These are phyloP conservation scores for Elaeis guineensis DNA, from an alignment of 176 grass and related monocot species.

Conservation along the genomic window DNA sequence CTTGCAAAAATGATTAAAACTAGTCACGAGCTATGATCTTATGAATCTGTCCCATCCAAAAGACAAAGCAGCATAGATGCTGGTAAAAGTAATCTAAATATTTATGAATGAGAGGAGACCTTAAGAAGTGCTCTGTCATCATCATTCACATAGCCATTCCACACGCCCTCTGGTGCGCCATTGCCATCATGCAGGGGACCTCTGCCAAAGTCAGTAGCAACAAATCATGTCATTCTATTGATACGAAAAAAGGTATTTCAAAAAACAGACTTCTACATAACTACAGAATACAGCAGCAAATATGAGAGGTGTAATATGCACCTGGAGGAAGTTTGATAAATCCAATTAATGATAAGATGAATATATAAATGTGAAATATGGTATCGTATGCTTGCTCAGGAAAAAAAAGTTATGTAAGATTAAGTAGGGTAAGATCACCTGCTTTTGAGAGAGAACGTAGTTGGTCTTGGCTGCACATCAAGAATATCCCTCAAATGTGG, in stretches of 20 bases:
- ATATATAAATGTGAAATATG: no score
- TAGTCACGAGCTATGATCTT: no score
- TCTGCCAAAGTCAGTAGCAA: constrained; percentile 27
- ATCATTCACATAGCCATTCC: constrained; percentile 96
- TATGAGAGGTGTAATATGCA: neutral
- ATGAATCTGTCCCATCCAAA: no score
- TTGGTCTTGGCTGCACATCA: constrained; percentile 57
- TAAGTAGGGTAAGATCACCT: constrained; percentile 29
- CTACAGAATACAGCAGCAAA: neutral
- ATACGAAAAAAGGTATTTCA: constrained; percentile 1
- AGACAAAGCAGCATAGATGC: no score
- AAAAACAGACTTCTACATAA: neutral
- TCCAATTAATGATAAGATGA: no score
- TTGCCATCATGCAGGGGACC: constrained; percentile 44
- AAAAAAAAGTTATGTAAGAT: neutral
- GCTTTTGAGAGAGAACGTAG: constrained; percentile 80
- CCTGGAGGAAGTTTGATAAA: neutral
- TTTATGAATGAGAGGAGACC: constrained; percentile 20
- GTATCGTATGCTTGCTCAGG: no score
- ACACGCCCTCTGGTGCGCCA: constrained; percentile 33
- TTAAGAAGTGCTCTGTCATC: constrained; percentile 93
- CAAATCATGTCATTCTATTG: neutral
- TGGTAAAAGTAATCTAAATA: no score
- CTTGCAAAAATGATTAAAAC: no score
- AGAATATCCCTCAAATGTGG: constrained; percentile 81